Conservation (phyloP, 768 basidiomycete species). For the Lentinula lateritia region DNA sequence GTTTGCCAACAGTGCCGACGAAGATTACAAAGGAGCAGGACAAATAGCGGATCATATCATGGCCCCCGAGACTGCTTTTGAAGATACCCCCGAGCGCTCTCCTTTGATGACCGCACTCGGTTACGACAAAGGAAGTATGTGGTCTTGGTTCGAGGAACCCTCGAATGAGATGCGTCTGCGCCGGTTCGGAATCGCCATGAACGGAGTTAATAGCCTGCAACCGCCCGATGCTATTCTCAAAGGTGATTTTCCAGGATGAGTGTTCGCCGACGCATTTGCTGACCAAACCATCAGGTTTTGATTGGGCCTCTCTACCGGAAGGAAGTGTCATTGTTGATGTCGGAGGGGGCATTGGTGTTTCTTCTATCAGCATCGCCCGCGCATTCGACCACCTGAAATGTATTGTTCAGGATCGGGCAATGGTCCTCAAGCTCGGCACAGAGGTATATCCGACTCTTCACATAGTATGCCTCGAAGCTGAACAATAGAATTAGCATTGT, state of each 20-base stretch:
- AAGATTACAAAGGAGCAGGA: constrained; percentile 3
- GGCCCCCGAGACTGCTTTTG: constrained; percentile 1
- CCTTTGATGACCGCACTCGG: not conserved
- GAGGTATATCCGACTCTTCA: constrained; percentile 4
- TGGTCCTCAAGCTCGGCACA: constrained; percentile 5
- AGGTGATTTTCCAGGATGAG: not conserved
- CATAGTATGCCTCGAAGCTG: not conserved
- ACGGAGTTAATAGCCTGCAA: not conserved
- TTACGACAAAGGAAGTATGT: constrained; percentile 3
- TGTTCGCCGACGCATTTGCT: not conserved
- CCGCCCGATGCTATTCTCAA: constrained; percentile 5
- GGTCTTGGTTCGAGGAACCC: constrained; percentile 3
- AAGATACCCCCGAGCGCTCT: not conserved
- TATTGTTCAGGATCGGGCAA: constrained; percentile 13
- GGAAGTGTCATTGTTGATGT: constrained; percentile 13
- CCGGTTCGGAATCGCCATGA: constrained; percentile 4
- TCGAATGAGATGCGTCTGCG: not conserved
- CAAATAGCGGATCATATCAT: constrained; percentile 2
- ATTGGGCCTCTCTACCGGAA: constrained; percentile 13
- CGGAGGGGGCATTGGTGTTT: constrained; percentile 15
- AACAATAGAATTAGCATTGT: not conserved
- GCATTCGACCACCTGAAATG: constrained; percentile 8
- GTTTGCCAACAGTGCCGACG: not conserved
- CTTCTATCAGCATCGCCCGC: constrained; percentile 9
- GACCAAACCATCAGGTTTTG: constrained; percentile 10